Evolutionary conservation across 108 stramenopile genomes (phyloP), one percentile per base, ranked within the genome.

Genomic region (Schizochytrium sp.): DNA sequence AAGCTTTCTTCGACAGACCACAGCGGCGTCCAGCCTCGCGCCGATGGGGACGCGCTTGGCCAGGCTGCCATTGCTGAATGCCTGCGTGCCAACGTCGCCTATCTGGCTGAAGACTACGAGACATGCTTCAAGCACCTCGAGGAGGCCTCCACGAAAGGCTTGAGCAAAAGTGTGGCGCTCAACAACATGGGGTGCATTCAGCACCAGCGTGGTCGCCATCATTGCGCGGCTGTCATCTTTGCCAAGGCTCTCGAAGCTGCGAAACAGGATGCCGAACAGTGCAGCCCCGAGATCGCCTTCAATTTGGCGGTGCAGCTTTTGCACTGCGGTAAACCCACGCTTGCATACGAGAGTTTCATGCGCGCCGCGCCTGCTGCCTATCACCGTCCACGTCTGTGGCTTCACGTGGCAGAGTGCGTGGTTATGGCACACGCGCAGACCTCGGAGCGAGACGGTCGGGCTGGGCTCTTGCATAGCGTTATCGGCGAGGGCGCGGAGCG

Each of bases 131-230:
- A 83, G 14, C 6, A 12, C 0, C 76, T 83, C 43, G 16, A 23
- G 16, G n/a, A 43, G 10, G n/a, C 45, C 76, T 21, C 45, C n/a
- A 1, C 19, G 43, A 53, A 83, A 34, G 76, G 48, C 6, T 18
- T 83, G 16, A 53, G 48, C 45, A 4, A 83, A 12, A 28, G 76
- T 45, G 48, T 83, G 8, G 12, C 45, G n/a, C 51, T 47, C 25
- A 83, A 83, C 51, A 83, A 83, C 5, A 53, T 53, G 76, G 76
- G 76, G 43, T 83, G 76, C 23, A 83, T 83, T 34, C 76, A 83
- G 48, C 76, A 83, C 51, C 12, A 12, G 10, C 76, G 12, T 16
- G 51, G 51, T 6, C 45, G 51, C n/a, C 76, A 83, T 45, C 45
- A 83, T 23, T 83, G 76, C 51, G 76, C 76, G 19, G 45, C 76